Conservation (phyloP, 768 basidiomycete genomes). For the Boletus rubroflammeus region DNA sequence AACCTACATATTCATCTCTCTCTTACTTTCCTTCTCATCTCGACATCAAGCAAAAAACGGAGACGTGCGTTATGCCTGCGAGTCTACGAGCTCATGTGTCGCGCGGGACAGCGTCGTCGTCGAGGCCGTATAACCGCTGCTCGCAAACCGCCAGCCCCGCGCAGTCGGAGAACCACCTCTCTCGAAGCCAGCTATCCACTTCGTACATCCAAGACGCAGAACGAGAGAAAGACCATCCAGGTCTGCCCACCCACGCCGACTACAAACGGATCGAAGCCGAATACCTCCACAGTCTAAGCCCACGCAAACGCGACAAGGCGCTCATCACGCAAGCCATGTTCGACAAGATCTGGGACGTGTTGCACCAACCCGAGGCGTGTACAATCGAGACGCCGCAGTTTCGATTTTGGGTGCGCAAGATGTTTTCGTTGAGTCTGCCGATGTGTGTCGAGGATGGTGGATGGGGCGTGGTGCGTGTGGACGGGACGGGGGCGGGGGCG, state of each 20-base stretch:
- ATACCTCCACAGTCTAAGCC: conserved; percentile 58
- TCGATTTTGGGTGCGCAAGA: conserved; percentile 81
- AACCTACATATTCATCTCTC: conserved; percentile 22
- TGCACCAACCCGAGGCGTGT: conserved; percentile 48
- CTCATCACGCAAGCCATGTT: conserved; percentile 70
- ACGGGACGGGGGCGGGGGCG: not conserved
- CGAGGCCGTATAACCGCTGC: conserved; percentile 23
- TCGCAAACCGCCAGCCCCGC: conserved; percentile 11
- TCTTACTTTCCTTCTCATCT: not conserved
- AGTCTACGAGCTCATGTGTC: conserved; percentile 9
- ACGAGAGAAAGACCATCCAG: conserved; percentile 30
- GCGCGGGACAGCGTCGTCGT: conserved; percentile 6
- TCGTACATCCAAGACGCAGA: not conserved
- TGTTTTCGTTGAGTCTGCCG: conserved; percentile 53
- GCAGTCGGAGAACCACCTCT: not conserved
- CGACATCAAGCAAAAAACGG: not conserved
- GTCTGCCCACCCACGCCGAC: conserved; percentile 59
- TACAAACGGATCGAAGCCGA: conserved; percentile 56
- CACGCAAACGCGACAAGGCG: conserved; percentile 61
- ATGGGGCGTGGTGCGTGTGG: conserved; percentile 14
- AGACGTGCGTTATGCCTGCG: conserved; percentile 20
- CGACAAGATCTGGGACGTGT: conserved; percentile 67
- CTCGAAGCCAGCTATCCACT: not conserved
- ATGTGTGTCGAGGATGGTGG: not conserved
- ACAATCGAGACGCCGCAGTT: conserved; percentile 60